phyloP scores from a whole-genome alignment of 116 monocot genomes.

The Cymodocea nodosa region DNA sequence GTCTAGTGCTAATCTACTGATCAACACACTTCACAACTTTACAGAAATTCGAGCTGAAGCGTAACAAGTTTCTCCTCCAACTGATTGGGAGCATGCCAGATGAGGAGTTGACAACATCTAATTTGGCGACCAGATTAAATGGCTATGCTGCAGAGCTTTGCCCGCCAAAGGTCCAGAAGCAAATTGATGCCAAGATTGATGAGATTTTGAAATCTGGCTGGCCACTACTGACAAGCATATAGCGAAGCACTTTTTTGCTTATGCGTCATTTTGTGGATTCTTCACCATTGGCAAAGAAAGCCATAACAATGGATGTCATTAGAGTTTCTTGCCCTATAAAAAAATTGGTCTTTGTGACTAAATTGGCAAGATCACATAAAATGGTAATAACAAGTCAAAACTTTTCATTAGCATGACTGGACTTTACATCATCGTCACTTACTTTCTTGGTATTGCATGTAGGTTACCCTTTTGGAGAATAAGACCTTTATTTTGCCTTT shows the following conservation, averaged over 20 bases:
- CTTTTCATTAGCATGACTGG: too few relatives aligned
- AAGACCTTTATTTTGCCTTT: too few relatives aligned
- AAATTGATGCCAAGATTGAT: constrained; percentile 57
- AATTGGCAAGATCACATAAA: too few relatives aligned
- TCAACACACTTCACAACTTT: background rate
- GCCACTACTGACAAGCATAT: constrained; percentile 62
- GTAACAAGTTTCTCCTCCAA: constrained; percentile 50
- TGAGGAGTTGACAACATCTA: constrained; percentile 49
- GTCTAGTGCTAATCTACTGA: background rate
- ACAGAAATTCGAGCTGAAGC: constrained; percentile 92
- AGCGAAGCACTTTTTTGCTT: background rate
- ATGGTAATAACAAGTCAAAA: too few relatives aligned
- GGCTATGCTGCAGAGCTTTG: constrained; percentile 68
- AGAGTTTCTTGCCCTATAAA: too few relatives aligned
- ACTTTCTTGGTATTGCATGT: too few relatives aligned
- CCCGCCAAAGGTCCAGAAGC: constrained; percentile 44
- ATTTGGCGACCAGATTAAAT: constrained; percentile 64
- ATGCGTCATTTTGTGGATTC: too few relatives aligned
- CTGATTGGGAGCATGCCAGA: constrained; percentile 80
- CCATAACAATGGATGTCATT: too few relatives aligned
- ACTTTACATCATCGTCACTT: too few relatives aligned
- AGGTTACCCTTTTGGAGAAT: too few relatives aligned
- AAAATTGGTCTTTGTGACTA: too few relatives aligned
- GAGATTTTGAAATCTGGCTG: constrained; percentile 60
- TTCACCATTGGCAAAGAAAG: too few relatives aligned